Evolutionary conservation across 345 rosid genomes (phyloP), one percentile per base, ranked within the genome.

Genomic region (Psidium friedrichsthalianum): DNA sequence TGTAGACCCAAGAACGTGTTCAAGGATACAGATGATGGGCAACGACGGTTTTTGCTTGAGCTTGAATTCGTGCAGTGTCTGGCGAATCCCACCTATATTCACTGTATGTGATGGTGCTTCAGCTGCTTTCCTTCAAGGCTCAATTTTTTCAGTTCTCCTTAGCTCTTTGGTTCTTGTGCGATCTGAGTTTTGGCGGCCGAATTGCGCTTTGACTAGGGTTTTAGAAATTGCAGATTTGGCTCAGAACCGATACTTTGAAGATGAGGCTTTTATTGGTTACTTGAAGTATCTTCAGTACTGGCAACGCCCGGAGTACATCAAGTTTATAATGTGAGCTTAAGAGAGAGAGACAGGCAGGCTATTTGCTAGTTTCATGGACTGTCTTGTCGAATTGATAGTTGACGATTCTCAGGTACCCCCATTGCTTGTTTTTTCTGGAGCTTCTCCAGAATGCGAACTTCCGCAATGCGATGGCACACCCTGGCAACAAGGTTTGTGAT

Each of bases 391-490:
- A 36, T 84, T 52, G 84, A 42, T 82, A 16, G 32, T 56, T 55
- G n/a, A 56, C 86, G 76, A 82, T 84, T 90, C 91, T 86, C 92
- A 98, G 99, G 99, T 98, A 96, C 89, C 99, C 99, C 49, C 99
- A 96, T 88, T 96, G 97, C 90, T 88, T 98, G n/a, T 95, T 84
- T 89, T 96, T 98, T 87, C 98, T 98, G 25, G 98, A 98, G 88
- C 98, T 94, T 89, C 98, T 98, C 59, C 99, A 98, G 91, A 98
- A 96, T 87, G 92, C 98, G 13, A 95, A 91, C 89, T 98, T 96
- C 90, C 94, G 99, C 84, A 90, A 74, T 93, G 99, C 98, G 55
- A 96, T 98, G 98, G 99, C 99, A 13, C 98, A 95, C 94, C 99
- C 98, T 57, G 94, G 91, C 85, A 95, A 92, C 94, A 98, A 98